Evolutionary conservation across 306 rosid genomes (phyloP), one percentile per base, ranked within the genome.

Genomic region (Citrullus colocynthis): DNA sequence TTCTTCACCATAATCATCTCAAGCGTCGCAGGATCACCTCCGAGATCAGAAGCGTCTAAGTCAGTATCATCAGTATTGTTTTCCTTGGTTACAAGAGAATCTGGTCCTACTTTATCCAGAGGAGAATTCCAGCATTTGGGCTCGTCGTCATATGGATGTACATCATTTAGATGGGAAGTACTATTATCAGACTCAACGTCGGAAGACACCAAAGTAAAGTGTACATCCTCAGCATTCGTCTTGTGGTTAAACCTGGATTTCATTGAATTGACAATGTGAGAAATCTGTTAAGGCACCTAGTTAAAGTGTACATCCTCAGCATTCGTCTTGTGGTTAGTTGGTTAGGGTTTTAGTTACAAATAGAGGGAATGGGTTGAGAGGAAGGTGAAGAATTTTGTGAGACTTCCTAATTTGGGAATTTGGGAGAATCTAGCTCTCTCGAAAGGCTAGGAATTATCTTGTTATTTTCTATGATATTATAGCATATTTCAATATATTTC

Each of bases 191-290:
- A 80, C 37, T 83, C 89, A 61, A 67, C 1, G 57, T 88, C 83
- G 79, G 89, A 85, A 72, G 97, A 66, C 48, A 81, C 81, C 17
- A 88, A 81, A 9, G 93, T 89, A 82, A 94, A 83, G 84, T 90
- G 98, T 36, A 94, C 93, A 86, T 95, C 95, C 85, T 92, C 98
- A 0, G 97, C 96, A 78, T 84, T 91, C 0, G 95, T 92, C 86
- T 90, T 95, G 82, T 92, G 98, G 86, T 95, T 92, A 81, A 92
- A 95, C 57, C 98, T 95, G 82, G 34, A 80, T 78, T 73, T 63
- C 64, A 87, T 75, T 56, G n/a, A 81, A 60, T 49, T 48, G 71
- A 81, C 54, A 84, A 78, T 80, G 78, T 49, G 70, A 10, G 78
- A 10, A 59, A 48, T 48, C 54, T 24, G 28, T 24, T 24, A 24